Percentiles rank a stretch among this genome's conserved stretches.
phyloP scores from a whole-genome alignment of 2,329 filamentous ascomycete genomes.

The Cercospora citrullina region DNA sequence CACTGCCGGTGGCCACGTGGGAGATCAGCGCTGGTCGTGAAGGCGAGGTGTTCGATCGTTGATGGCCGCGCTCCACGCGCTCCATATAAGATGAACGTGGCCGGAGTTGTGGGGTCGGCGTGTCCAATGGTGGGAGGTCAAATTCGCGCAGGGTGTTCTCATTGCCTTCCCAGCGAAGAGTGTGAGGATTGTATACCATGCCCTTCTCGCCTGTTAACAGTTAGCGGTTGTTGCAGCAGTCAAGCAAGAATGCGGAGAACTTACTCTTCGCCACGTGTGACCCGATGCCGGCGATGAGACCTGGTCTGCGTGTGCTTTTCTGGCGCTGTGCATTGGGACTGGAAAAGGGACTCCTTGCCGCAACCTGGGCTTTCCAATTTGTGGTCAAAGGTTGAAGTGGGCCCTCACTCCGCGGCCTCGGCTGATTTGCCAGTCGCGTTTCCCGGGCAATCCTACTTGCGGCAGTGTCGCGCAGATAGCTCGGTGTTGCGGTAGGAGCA shows the following conservation, averaged over 20 bases:
- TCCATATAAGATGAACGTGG: conserved; percentile 35
- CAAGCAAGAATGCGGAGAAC: conserved; percentile 36
- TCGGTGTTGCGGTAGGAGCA: conserved; percentile 54
- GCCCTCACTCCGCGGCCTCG: conserved; percentile 47
- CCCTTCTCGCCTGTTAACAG: conserved; percentile 71
- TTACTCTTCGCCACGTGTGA: conserved; percentile 78
- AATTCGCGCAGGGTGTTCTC: conserved; percentile 82
- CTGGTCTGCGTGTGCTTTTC: conserved; percentile 61
- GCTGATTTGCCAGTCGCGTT: conserved; percentile 47
- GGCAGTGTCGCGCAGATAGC: conserved; percentile 67
- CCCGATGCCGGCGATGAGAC: conserved; percentile 82
- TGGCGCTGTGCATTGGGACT: conserved; percentile 52
- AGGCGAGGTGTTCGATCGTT: conserved; percentile 42
- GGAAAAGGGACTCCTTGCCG: conserved; percentile 52
- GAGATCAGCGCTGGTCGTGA: conserved; percentile 79
- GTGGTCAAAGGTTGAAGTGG: conserved; percentile 55
- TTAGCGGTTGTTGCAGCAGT: conserved; percentile 3
- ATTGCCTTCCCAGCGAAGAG: conserved; percentile 93
- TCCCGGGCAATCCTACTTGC: conserved; percentile 66
- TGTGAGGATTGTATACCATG: conserved; percentile 90
- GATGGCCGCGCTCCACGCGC: conserved; percentile 41
- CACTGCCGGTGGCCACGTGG: conserved; percentile 67
- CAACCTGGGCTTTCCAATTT: conserved; percentile 61
- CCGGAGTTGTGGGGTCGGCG: conserved; percentile 39
- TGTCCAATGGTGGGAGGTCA: conserved; percentile 53